Conservation (phyloP, 441 rosid species). For the Breynia disticha region DNA sequence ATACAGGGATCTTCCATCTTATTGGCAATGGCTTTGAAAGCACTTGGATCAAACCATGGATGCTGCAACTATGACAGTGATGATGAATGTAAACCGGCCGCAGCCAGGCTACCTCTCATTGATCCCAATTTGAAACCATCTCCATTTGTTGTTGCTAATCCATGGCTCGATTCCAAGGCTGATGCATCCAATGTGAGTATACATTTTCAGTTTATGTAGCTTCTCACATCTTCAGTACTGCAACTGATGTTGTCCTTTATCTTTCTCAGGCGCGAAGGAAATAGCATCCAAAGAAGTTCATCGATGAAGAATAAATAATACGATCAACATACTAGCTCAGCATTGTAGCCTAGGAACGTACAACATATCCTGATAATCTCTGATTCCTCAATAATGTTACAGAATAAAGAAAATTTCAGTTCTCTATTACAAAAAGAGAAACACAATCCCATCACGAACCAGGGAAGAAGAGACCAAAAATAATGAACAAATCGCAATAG, state of each 20-base stretch:
- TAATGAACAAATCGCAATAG: neutral
- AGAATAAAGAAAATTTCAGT: slow-evolving; percentile 1
- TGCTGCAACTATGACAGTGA: slow-evolving; percentile 20
- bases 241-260: neutral
- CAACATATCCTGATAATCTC: neutral
- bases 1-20: slow-evolving; percentile 32
- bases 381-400: slow-evolving; percentile 20
- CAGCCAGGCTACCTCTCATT: slow-evolving; percentile 28
- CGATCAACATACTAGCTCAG: neutral
- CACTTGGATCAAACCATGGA: slow-evolving; percentile 14
- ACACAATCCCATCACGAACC: neutral
- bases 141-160: slow-evolving; percentile 14
- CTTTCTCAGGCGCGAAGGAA: slow-evolving; percentile 19
- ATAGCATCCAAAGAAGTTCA: neutral
- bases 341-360: slow-evolving; percentile 5
- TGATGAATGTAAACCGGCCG: slow-evolving; percentile 16
- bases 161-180: slow-evolving; percentile 10
- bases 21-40: slow-evolving; percentile 30
- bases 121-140: slow-evolving; percentile 19
- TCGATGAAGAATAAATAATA: slow-evolving; percentile 7
- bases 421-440: neutral
- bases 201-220: neutral
- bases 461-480: neutral
- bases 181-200: slow-evolving; percentile 24
- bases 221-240: neutral